These are phyloP conservation scores for Ophiosphaerella narmari DNA, from an alignment of 2,329 filamentous ascomycete species.

Conservation along the genomic window DNA sequence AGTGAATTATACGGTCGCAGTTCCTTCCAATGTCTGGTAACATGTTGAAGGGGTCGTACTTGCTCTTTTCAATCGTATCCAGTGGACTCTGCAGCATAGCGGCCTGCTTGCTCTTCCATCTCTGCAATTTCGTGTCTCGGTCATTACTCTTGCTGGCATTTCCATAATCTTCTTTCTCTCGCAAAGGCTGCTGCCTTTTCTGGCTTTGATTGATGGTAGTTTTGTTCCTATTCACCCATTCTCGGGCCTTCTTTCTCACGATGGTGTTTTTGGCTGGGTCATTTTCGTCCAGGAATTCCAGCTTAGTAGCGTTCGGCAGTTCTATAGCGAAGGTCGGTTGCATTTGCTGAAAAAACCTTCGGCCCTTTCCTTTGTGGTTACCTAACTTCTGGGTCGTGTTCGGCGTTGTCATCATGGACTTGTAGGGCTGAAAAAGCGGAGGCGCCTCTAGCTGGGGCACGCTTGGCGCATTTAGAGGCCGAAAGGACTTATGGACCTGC, in stretches of 20 bases:
- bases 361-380: constrained; percentile 12
- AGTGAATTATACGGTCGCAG: constrained; percentile 30
- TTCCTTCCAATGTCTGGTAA: constrained; percentile 25
- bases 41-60: constrained; percentile 23
- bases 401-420: too few species aligned
- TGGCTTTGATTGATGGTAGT: constrained; percentile 7
- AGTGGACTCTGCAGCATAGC: constrained; percentile 1
- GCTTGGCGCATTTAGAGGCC: too few species aligned
- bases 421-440: too few species aligned
- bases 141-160: constrained; percentile 3
- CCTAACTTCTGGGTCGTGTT: too few species aligned
- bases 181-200: constrained; percentile 1
- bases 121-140: background rate
- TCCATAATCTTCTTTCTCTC: background rate
- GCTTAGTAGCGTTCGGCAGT: constrained; percentile 12
- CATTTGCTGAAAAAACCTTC: constrained; percentile 26
- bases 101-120: background rate
- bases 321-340: constrained; percentile 27
- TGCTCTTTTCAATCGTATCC: constrained; percentile 5
- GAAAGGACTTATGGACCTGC: too few species aligned
- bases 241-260: constrained; percentile 31
- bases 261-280: constrained; percentile 26
- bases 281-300: constrained; percentile 29
- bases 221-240: constrained; percentile 31
- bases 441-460: too few species aligned